Percentiles rank a stretch among this genome's conserved stretches.
Evolutionary conservation across 345 rosid genomes (phyloP).

Genomic region (Luvunga scandens): DNA sequence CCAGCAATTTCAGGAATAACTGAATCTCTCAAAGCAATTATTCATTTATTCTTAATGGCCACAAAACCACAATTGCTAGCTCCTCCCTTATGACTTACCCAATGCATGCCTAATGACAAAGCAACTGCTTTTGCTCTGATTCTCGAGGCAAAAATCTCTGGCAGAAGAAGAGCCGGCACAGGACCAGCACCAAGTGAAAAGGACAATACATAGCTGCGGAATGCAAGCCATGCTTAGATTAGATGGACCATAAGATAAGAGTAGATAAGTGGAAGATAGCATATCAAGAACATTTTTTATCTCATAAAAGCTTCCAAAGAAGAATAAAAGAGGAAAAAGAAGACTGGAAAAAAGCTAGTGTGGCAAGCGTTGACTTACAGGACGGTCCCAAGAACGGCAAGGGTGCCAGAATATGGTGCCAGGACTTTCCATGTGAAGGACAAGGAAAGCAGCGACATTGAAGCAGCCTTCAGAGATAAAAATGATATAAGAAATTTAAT

Average conservation of each 20-base stretch:
- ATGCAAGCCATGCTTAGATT: slow-evolving; percentile 16
- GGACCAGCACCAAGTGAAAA: slow-evolving; percentile 99
- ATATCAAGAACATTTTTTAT: neutral
- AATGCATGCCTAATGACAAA: slow-evolving; percentile 91
- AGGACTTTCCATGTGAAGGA: slow-evolving; percentile 93
- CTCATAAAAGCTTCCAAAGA: neutral
- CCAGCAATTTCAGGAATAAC: neutral
- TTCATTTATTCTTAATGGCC: neutral
- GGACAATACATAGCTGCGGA: slow-evolving; percentile 80
- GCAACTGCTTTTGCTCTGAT: slow-evolving; percentile 98
- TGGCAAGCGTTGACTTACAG: slow-evolving; percentile 52
- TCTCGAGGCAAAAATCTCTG: slow-evolving; percentile 95
- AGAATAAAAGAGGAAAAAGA: neutral
- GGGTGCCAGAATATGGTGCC: slow-evolving; percentile 86
- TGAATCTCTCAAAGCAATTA: neutral
- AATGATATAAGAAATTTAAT: neutral
- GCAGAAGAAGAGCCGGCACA: slow-evolving; percentile 96
- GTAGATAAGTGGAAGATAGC: neutral
- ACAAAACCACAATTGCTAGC: neutral
- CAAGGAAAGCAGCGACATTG: slow-evolving; percentile 89
- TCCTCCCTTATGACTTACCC: slow-evolving; percentile 51
- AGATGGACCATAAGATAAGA: neutral
- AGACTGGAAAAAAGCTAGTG: neutral
- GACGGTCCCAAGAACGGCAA: slow-evolving; percentile 93
- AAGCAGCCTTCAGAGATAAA: slow-evolving; percentile 59